Evolutionary conservation across 805 yeast species (phyloP), one percentile per base, ranked within the genome.

Genomic region (Maudiozyma serrabonitensis): DNA sequence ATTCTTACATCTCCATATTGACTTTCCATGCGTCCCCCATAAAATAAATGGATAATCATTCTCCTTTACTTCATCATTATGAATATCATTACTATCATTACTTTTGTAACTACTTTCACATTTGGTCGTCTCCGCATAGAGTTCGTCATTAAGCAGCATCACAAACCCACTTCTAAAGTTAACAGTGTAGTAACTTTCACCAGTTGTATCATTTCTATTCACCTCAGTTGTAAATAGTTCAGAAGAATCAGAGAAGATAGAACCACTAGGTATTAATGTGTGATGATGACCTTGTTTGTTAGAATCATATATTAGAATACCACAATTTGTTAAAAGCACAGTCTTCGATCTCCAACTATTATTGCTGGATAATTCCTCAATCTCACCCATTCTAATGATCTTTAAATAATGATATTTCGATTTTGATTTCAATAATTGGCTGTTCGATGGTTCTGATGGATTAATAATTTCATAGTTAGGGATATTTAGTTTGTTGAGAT

Each of bases 251-350:
- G 37, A 42, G 26, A 42, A 42, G 11, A 42, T 42, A 28, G 45
- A 42, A 7, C 45, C 45, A 42, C 23, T 42, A 6, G 45, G 45
- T 18, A 42, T 42, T 9, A 42, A 42, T 8, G 35, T 18, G 34
- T 46, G 44, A n/a, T 46, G 44, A 28, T 40, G 44, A 6, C 31
- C 16, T 8, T 21, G 18, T 26, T 41, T 35, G 41, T 52, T 52
- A 43, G 66, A 68, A 40, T 73, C 75, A 58, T 71, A 78, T 31
- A 78, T 61, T 13, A 76, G 63, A 19, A 78, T 54, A 1, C 82
- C 82, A 51, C 74, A 69, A 0, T 76, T 64, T 0, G 82, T 78
- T 44, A 78, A 57, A n/a, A 78, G 59, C 23, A 74, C 78, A 55
- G 64, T 73, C 48, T 71, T 72, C 35, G 66, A 69, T 50, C 65